These are phyloP conservation scores for Nicotiana benthamiana DNA, from an alignment of 257 asterid species.

Conservation along the genomic window DNA sequence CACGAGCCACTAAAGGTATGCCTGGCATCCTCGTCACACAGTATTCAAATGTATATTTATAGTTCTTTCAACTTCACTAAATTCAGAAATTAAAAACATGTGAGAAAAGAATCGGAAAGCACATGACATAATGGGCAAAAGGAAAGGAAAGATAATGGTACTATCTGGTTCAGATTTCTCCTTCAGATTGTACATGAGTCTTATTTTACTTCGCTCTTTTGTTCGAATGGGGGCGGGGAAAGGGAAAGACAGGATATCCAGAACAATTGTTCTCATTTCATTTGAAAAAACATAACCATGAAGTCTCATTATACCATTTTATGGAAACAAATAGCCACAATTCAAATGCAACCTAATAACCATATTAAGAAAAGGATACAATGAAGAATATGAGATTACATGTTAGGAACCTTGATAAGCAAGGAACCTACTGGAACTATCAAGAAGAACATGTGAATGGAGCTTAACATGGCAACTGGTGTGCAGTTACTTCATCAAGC, in stretches of 20 bases:
- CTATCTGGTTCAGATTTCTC: neutral
- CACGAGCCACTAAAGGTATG: constrained; percentile 83
- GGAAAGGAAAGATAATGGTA: neutral
- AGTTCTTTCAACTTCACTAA: constrained; percentile 18
- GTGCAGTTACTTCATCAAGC: neutral
- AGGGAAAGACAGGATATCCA: neutral
- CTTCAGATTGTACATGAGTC: neutral
- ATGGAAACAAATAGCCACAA: neutral
- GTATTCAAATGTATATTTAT: constrained; percentile 25
- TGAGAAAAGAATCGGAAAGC: constrained; percentile 2
- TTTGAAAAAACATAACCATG: neutral
- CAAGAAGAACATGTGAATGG: neutral
- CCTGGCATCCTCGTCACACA: constrained; percentile 72
- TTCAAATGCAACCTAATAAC: neutral
- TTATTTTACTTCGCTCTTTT: no score
- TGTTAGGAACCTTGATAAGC: neutral
- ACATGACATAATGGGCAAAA: neutral
- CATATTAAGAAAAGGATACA: neutral
- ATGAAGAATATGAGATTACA: neutral
- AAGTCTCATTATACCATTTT: neutral
- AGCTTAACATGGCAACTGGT: neutral
- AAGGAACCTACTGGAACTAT: neutral
- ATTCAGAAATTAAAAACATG: constrained; percentile 16
- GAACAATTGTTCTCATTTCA: neutral
- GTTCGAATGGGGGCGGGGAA: neutral